phyloP scores from a whole-genome alignment of 108 stramenopile species.

The Nannochloropsis granulata region DNA sequence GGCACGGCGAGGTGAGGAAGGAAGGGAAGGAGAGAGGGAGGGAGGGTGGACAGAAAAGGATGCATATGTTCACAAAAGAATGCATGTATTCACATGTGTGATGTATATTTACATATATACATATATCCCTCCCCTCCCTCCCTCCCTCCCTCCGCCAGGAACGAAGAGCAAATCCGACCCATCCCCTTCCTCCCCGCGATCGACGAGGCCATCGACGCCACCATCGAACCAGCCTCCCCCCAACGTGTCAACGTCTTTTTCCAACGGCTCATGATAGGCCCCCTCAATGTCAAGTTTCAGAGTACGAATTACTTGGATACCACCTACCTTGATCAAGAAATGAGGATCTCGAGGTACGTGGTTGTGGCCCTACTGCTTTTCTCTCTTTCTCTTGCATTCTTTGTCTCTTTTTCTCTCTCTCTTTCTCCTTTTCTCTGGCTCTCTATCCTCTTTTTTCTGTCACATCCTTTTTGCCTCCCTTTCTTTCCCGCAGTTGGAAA shows the following conservation, averaged over 20 bases:
- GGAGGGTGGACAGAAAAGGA: no score
- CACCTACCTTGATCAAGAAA: slow-evolving; percentile 14
- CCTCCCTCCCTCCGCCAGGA: no score
- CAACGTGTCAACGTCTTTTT: slow-evolving; percentile 12
- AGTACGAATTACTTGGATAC: background rate
- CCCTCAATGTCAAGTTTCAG: slow-evolving; percentile 18
- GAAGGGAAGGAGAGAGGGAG: background rate
- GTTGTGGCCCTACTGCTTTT: no score
- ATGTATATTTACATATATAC: no score
- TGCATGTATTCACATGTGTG: background rate
- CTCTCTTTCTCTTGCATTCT: background rate
- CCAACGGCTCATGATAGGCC: slow-evolving; percentile 7
- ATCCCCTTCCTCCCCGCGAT: background rate
- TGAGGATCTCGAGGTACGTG: slow-evolving; percentile 3
- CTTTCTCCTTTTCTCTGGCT: background rate
- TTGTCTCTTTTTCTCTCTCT: background rate
- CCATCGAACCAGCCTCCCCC: slow-evolving; percentile 4
- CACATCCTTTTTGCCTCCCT: no score
- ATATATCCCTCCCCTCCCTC: no score
- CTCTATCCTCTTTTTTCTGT: background rate
- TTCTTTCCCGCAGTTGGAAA: no score
- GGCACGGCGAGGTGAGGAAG: background rate
- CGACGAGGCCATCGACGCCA: slow-evolving; percentile 2
- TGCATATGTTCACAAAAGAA: background rate
- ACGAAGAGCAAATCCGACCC: background rate